phyloP scores from a whole-genome alignment of 164 flowering plant genomes.

The Magnolia kwangsiensis region DNA sequence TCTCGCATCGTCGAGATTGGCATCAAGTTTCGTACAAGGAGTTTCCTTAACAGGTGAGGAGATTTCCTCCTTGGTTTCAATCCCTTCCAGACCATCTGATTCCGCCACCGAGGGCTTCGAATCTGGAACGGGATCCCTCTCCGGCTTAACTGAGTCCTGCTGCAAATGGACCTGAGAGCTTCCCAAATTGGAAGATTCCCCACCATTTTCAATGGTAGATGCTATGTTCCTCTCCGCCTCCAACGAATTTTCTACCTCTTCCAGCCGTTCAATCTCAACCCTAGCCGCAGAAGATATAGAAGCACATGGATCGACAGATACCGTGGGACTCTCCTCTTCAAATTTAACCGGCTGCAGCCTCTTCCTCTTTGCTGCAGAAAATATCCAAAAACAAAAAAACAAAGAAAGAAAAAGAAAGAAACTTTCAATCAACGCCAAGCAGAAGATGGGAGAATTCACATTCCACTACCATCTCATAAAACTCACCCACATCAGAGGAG shows the following conservation, averaged over 20 bases:
- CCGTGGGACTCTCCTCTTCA: conserved; percentile 52
- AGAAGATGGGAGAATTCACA: not conserved
- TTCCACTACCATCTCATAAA: not conserved
- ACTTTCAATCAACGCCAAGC: not conserved
- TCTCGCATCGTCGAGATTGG: conserved; percentile 21
- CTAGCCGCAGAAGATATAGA: conserved; percentile 19
- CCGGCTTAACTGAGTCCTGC: conserved; percentile 30
- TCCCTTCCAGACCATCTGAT: conserved; percentile 32
- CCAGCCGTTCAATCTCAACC: conserved; percentile 41
- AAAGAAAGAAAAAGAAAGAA: not conserved
- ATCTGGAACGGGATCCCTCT: conserved; percentile 22
- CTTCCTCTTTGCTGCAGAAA: conserved; percentile 87
- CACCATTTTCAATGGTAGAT: conserved; percentile 45
- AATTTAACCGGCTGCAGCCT: conserved; percentile 62
- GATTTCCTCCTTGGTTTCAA: conserved; percentile 26
- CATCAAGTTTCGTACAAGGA: conserved; percentile 27
- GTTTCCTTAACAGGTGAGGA: conserved; percentile 44
- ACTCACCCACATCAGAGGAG: conserved; percentile 46
- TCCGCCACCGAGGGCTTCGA: conserved; percentile 32
- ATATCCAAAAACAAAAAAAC: not conserved
- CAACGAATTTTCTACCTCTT: conserved; percentile 39
- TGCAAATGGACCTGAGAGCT: conserved; percentile 19
- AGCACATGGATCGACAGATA: conserved; percentile 11
- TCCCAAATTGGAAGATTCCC: conserved; percentile 26
- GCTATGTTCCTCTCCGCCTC: conserved; percentile 42